Evolutionary conservation across 352 stramenopile species (phyloP), one percentile per base, ranked within the genome.

Genomic region (Pythium grandisporangium): DNA sequence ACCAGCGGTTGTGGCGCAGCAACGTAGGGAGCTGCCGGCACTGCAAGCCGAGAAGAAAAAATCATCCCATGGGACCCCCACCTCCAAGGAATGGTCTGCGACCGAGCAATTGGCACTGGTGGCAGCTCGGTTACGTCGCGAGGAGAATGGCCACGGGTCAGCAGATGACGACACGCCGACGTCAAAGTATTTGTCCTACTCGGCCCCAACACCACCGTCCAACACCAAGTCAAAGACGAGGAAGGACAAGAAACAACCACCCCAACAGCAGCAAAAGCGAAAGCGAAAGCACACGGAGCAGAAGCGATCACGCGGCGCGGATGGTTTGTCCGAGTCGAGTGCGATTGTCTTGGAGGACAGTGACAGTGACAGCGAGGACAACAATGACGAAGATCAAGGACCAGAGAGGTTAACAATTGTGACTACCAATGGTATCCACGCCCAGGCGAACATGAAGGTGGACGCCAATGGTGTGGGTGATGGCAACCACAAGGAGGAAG

Each of bases 351-450:
- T 32, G 27, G 60, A 62, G 12, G 54, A 61, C 1, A 51, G 60
- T 7, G 56, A 70, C 19, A 51, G 56, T 6, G 58, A 64, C 11
- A 32, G 49, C 21, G 40, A 67, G n/a, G 50, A 60, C 0, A 42
- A 53, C 11, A 52, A 63, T 21, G 53, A 42, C 2, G 36, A 54
- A 6, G 47, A 62, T 2, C 45, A 45, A 37, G 51, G n/a, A n/a
- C n/a, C n/a, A n/a, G n/a, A n/a, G n/a, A n/a, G n/a, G n/a, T n/a
- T n/a, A n/a, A n/a, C n/a, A n/a, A n/a, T n/a, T n/a, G n/a, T n/a
- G n/a, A n/a, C n/a, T n/a, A n/a, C n/a, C n/a, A n/a, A n/a, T n/a
- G n/a, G n/a, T n/a, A 14, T 32, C 8, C 8, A 14, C 8, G 27
- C 27, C 27, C 10, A 32, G 10, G 27, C 14, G 27, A 14, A 14